A percentile compares a stretch with the other conserved stretches of the same genome.
These are phyloP conservation scores for Microsporum ferrugineum DNA, from an alignment of 2,329 filamentous ascomycete genomes.

Conservation along the genomic window DNA sequence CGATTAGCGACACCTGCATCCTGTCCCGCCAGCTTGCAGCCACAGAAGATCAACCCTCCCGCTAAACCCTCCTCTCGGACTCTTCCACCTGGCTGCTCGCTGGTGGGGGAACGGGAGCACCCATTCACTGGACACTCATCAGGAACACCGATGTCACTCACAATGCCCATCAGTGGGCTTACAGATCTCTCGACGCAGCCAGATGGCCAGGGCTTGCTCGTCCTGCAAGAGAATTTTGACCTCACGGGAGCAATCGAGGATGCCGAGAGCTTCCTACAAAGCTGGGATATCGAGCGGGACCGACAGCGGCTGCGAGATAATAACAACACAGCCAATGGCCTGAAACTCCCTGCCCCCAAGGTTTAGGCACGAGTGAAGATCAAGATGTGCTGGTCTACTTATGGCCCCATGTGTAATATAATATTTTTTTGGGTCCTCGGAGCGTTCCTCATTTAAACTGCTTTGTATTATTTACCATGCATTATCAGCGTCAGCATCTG, in stretches of 20 bases:
- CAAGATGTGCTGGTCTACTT: background rate
- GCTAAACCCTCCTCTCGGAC: background rate
- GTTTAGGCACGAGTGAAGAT: background rate
- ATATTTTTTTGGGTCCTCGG: background rate
- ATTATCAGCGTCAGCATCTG: background rate
- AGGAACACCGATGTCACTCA: conserved; percentile 18
- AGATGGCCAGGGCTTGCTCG: conserved; percentile 24
- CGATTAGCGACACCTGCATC: background rate
- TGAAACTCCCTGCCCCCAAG: background rate
- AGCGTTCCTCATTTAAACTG: background rate
- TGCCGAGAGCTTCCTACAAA: conserved; percentile 36
- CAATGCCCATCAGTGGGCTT: conserved; percentile 13
- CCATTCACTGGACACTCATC: conserved; percentile 26
- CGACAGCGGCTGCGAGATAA: conserved; percentile 7
- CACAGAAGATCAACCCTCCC: background rate
- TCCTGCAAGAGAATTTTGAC: conserved; percentile 28
- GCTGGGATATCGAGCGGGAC: conserved; percentile 33
- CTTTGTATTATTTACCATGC: background rate
- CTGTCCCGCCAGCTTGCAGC: background rate
- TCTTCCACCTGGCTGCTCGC: background rate
- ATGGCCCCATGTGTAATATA: background rate
- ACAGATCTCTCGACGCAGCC: conserved; percentile 12
- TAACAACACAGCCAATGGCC: background rate
- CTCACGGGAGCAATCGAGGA: conserved; percentile 36
- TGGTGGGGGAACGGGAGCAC: conserved; percentile 12